These are phyloP conservation scores for Amphichorda felina DNA, from an alignment of 2,329 filamentous ascomycete species.

Conservation along the genomic window DNA sequence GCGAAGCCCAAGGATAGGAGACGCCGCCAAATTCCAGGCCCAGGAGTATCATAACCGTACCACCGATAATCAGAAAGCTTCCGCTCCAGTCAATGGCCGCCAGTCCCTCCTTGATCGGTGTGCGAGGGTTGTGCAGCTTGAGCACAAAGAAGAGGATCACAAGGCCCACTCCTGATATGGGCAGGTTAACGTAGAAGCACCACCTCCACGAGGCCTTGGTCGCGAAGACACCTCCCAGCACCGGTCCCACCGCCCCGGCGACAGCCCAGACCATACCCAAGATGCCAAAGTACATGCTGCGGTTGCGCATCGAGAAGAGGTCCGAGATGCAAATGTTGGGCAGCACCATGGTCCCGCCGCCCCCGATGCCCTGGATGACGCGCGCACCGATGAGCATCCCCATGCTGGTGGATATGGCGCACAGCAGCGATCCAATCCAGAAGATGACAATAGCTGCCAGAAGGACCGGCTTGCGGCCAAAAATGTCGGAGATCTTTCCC, in stretches of 20 bases:
- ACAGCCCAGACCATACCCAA: constrained; percentile 51
- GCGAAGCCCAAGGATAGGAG: constrained; percentile 60
- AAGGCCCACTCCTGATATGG: constrained; percentile 32
- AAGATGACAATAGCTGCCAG: constrained; percentile 39
- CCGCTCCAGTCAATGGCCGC: constrained; percentile 50
- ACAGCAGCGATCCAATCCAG: constrained; percentile 41
- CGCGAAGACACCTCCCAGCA: constrained; percentile 59
- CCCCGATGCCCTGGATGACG: constrained; percentile 44
- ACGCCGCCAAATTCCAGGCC: constrained; percentile 79
- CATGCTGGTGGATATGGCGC: constrained; percentile 36
- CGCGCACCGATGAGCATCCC: constrained; percentile 41
- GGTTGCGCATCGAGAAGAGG: constrained; percentile 37
- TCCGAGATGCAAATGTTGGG: constrained; percentile 49
- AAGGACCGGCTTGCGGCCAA: constrained; percentile 43
- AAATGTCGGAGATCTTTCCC: constrained; percentile 51
- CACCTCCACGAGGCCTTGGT: constrained; percentile 54
- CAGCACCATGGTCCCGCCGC: constrained; percentile 45
- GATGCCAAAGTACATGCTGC: constrained; percentile 39
- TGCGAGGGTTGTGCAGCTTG: constrained; percentile 56
- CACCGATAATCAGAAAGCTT: constrained; percentile 53
- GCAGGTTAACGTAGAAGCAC: constrained; percentile 58
- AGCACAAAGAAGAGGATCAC: constrained; percentile 47
- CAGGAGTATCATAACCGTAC: constrained; percentile 75
- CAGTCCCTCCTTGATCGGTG: constrained; percentile 48
- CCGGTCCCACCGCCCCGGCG: constrained; percentile 51